Base-by-base conservation (phyloP, 495 filamentous ascomycete species). In the Aspergillus carlsbadensis region DNA sequence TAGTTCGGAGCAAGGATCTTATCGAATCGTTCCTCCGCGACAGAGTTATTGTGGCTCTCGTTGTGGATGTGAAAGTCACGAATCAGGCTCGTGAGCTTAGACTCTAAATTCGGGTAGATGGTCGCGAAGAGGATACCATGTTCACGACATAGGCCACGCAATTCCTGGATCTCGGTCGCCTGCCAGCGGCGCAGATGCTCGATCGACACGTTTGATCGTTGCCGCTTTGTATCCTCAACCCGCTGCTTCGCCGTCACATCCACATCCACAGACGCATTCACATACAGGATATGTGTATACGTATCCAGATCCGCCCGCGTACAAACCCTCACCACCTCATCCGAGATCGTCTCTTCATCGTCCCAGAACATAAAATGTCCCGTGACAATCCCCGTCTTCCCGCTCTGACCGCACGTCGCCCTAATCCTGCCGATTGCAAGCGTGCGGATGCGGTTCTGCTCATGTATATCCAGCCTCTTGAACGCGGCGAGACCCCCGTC, bases 321-420 rank as follows among this genome's bases (percentile, higher is more conserved):
- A 43, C 61, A 71, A 3, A 84, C 75, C 11, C 22, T 45, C n/a
- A n/a, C n/a, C n/a, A n/a, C n/a, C 20, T 52, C 13, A 0, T 56
- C 29, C 7, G n/a, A 11, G 11, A 3, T 5, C 18, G 17, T 18
- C n/a, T 48, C 31, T n/a, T n/a, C n/a, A 40, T 79, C 73, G 3
- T 64, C 13, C 83, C 81, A 87, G 61, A 87, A 81, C 73, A 83
- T 84, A 64, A 74, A 79, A 60, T 88, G 84, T 17, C 84, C 83
- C 22, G 81, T 70, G 3, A 89, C 81, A 11, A 88, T 53, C 14
- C 62, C 84, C 10, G 66, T 55, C 52, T 70, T 69, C 29, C 70
- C 65, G 21, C 48, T 74, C 0, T 60, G 18, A 11, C 45, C 44
- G 56, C 78, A 81, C 46, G 77, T 57, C 10, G 72, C 33, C 35